Conservation (phyloP, 352 stramenopile genomes). For the Phytophthora lateralis region DNA sequence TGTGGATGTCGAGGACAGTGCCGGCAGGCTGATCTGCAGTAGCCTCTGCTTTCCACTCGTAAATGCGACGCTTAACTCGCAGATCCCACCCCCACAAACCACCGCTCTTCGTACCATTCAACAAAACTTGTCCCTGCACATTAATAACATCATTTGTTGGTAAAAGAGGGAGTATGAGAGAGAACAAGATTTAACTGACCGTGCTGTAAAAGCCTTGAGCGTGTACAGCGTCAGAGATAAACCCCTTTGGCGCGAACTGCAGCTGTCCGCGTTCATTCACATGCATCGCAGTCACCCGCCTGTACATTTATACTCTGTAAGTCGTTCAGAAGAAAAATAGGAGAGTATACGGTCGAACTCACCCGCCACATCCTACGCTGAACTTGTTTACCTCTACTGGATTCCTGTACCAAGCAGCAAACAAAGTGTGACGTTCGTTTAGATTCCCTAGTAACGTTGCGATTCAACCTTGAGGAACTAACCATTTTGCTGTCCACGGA, state of each 20-base stretch:
- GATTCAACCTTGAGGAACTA: constrained; percentile 2
- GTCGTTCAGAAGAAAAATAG: neutral
- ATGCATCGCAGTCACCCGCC: constrained; percentile 27
- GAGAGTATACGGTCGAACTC: neutral
- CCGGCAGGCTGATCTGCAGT: constrained; percentile 2
- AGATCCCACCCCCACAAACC: constrained; percentile 60
- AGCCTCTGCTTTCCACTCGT: constrained; percentile 24
- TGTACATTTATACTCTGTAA: constrained; percentile 4
- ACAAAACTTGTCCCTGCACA: constrained; percentile 40
- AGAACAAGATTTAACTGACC: too few species aligned
- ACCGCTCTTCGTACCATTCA: constrained; percentile 58
- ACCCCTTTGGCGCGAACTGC: constrained; percentile 30
- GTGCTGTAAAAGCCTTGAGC: constrained; percentile 47
- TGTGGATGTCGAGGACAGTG: constrained; percentile 43
- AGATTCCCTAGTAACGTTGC: neutral
- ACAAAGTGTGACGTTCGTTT: neutral
- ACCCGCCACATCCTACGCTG: constrained; percentile 39
- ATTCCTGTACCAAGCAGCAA: constrained; percentile 22
- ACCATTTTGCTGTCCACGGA: constrained; percentile 43
- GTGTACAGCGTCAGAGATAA: constrained; percentile 45
- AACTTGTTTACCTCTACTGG: constrained; percentile 30
- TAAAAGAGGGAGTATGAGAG: neutral
- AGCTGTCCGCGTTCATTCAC: constrained; percentile 19
- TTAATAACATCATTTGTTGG: constrained; percentile 1
- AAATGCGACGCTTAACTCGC: constrained; percentile 33